Evolutionary conservation across 2,329 filamentous ascomycete genomes (phyloP), one percentile per base, ranked within the genome.

Genomic region (Claviceps sp.): DNA sequence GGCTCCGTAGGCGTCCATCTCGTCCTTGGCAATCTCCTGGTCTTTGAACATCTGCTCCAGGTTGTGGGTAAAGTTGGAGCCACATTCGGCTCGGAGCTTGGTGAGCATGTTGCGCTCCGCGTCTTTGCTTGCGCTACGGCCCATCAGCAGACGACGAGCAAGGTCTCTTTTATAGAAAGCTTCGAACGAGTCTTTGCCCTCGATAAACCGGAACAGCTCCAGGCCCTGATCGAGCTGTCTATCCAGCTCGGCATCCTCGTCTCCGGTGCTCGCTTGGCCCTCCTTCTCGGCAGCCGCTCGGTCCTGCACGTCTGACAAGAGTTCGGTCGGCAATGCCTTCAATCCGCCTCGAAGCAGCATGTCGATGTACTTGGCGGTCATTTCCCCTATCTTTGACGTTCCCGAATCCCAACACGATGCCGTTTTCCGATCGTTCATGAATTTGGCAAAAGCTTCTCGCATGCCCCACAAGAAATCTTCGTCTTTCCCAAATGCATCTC

Each of bases 41-140:
- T 99, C 93, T 67, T 95, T 95, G 74, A 99, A 98, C 93, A 99
- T 99, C 56, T 91, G 88, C 68, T 99, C 94, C 0, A 99, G 75
- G 62, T 98, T 98, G 64, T 95, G 90, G 0, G 93, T 98, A 65
- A 98, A 97, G 59, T 81, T 87, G 14, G 87, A 85, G 41, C 93
- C 93, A 64, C 93, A 98, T 72, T 98, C 93, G 58, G 83, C 86
- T 69, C 93, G 91, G 30, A 98, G 75, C 58, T 94, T 88, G 26
- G 87, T 77, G 47, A 98, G 77, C 93, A 98, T 98, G 68, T 86
- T 95, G 56, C 90, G 81, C 70, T 98, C 94, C 0, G 93, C 91
- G 67, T 98, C 93, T 52, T 91, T 87, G 63, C 89, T 96, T 22
- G 91, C 90, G 64, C 89, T 96, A 57, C 90, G 81, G 41, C 85